These are phyloP conservation scores for Asclepias syriaca DNA, from an alignment of 257 asterid genomes.

Conservation along the genomic window DNA sequence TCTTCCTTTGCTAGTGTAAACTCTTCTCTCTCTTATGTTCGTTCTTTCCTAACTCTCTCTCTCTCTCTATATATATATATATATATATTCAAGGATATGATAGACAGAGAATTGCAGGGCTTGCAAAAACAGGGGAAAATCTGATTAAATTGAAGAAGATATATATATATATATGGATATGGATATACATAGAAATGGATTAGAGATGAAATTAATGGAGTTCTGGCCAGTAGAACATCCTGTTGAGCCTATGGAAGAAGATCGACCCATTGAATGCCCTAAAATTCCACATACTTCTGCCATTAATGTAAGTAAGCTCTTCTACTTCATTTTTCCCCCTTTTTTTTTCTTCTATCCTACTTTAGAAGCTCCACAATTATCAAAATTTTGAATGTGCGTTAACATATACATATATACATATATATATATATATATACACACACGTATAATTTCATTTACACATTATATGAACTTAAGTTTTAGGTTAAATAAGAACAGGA, in stretches of 20 bases:
- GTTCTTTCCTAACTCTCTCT: no score
- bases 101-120: background rate
- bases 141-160: background rate
- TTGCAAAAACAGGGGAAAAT: background rate
- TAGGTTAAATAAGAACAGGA: no score
- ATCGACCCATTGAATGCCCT: slow-evolving; percentile 27
- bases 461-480: no score
- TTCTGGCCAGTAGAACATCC: slow-evolving; percentile 33
- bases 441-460: no score
- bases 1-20: background rate
- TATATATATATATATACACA: no score
- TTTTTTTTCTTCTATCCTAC: no score
- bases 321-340: no score
- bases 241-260: slow-evolving; percentile 24
- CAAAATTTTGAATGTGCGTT: no score
- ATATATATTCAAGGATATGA: background rate
- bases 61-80: background rate
- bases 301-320: slow-evolving; percentile 12
- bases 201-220: slow-evolving; percentile 10
- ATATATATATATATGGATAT: background rate
- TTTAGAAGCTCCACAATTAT: no score
- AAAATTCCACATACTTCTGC: slow-evolving; percentile 16
- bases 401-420: no score
- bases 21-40: background rate
- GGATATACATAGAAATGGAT: slow-evolving; percentile 12